Evolutionary conservation across 2,329 filamentous ascomycete genomes (phyloP).

Genomic region (Calonectria hongkongensis): DNA sequence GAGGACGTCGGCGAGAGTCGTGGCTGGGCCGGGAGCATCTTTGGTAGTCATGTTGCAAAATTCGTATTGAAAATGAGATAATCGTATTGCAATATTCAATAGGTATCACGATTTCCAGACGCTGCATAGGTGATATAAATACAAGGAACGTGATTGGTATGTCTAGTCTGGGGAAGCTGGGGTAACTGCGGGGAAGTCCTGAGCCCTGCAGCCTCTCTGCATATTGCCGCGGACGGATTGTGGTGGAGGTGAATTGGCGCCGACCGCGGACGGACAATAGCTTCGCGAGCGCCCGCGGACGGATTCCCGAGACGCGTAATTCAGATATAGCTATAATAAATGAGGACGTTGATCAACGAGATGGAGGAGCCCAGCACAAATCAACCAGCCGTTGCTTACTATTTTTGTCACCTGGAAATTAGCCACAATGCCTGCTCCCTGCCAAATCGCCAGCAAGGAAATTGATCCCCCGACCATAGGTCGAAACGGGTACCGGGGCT

Average conservation of each 20-base stretch:
- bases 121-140: neutral
- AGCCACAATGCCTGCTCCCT: constrained; percentile 11
- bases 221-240: constrained; percentile 13
- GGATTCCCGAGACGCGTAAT: neutral
- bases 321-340: constrained; percentile 3
- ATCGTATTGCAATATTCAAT: neutral
- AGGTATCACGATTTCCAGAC: neutral
- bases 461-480: constrained; percentile 16
- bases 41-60: neutral
- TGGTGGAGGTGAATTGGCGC: neutral
- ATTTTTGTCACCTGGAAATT: neutral
- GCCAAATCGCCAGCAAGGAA: constrained; percentile 21
- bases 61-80: neutral
- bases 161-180: neutral
- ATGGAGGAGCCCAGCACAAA: neutral
- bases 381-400: neutral
- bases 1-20: neutral
- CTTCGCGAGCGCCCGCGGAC: neutral
- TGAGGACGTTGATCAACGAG: neutral
- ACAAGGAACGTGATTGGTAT: constrained; percentile 9
- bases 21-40: neutral
- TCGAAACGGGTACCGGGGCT: constrained; percentile 8
- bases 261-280: constrained; percentile 7
- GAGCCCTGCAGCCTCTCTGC: neutral
- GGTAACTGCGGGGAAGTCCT: constrained; percentile 8